phyloP scores from a whole-genome alignment of 768 basidiomycete genomes.

The Butyriboletus loyo region DNA sequence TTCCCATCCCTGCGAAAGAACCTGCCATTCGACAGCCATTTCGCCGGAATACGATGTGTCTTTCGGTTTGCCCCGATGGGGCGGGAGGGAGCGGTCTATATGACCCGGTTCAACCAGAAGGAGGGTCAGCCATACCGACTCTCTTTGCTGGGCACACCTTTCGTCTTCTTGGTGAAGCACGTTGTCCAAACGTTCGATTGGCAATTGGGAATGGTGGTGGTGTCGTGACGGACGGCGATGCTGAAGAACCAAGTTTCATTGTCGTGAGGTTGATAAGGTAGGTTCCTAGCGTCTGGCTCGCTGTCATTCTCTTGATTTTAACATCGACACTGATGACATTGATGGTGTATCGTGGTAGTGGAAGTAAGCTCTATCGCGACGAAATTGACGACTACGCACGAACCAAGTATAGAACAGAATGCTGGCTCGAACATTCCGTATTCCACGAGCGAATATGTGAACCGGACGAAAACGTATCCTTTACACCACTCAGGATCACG shows the following conservation, averaged over 20 bases:
- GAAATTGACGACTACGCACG: constrained; percentile 49
- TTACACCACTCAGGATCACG: constrained; percentile 57
- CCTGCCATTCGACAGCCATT: constrained; percentile 42
- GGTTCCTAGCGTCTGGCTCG: neutral
- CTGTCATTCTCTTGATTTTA: neutral
- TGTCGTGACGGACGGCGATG: constrained; percentile 42
- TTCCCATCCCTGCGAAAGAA: constrained; percentile 32
- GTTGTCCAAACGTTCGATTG: constrained; percentile 48
- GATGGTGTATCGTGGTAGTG: constrained; percentile 42
- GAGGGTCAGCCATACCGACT: neutral
- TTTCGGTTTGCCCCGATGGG: constrained; percentile 12
- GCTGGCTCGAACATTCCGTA: constrained; percentile 89
- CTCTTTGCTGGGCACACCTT: constrained; percentile 60
- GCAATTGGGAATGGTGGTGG: constrained; percentile 64
- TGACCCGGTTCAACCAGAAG: neutral
- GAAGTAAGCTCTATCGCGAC: constrained; percentile 61
- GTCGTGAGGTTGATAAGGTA: constrained; percentile 76
- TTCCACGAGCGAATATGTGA: constrained; percentile 69
- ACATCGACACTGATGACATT: neutral
- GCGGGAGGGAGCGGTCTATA: constrained; percentile 16
- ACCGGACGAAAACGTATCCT: constrained; percentile 66
- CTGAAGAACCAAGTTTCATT: constrained; percentile 57
- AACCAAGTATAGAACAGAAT: constrained; percentile 78
- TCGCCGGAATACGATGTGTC: constrained; percentile 37
- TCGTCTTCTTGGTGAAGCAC: constrained; percentile 66